A percentile compares a stretch with the other conserved stretches of the same genome.
These are phyloP conservation scores for Metarhizium anisopliae DNA, from an alignment of 2,329 filamentous ascomycete genomes.

Conservation along the genomic window DNA sequence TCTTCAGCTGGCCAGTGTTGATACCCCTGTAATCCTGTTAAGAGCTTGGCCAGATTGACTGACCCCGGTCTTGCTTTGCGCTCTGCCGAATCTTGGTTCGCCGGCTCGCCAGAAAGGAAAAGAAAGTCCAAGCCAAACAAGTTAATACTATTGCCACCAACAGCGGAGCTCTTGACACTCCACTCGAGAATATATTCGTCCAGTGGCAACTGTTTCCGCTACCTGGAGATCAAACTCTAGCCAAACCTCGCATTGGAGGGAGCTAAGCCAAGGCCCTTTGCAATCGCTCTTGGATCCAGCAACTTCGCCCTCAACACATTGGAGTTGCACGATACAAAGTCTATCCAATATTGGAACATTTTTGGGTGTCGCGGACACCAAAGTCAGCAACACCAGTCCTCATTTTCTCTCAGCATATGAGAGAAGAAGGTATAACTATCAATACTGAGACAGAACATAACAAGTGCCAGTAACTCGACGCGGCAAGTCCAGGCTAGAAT, in stretches of 20 bases:
- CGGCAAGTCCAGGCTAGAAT: background rate
- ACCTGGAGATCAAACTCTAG: too few species aligned
- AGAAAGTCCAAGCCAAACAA: background rate
- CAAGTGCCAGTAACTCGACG: background rate
- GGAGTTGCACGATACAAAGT: too few species aligned
- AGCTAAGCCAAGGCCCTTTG: too few species aligned
- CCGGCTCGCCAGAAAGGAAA: background rate
- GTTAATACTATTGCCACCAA: background rate
- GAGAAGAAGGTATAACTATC: background rate
- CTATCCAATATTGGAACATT: too few species aligned
- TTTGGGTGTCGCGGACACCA: background rate
- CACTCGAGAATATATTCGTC: background rate
- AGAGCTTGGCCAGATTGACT: too few species aligned
- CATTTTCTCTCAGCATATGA: background rate
- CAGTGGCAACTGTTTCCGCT: too few species aligned
- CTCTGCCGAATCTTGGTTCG: slow-evolving; percentile 6
- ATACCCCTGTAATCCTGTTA: background rate
- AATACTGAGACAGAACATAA: background rate
- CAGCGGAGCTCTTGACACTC: background rate
- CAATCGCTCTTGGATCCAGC: too few species aligned
- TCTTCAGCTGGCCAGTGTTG: slow-evolving; percentile 3
- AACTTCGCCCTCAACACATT: too few species aligned
- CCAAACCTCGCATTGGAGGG: too few species aligned
- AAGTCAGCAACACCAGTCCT: background rate
- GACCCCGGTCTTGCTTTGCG: too few species aligned